phyloP scores from a whole-genome alignment of 371 early-diverging fungal genomes.

The Mucor ambiguus region DNA sequence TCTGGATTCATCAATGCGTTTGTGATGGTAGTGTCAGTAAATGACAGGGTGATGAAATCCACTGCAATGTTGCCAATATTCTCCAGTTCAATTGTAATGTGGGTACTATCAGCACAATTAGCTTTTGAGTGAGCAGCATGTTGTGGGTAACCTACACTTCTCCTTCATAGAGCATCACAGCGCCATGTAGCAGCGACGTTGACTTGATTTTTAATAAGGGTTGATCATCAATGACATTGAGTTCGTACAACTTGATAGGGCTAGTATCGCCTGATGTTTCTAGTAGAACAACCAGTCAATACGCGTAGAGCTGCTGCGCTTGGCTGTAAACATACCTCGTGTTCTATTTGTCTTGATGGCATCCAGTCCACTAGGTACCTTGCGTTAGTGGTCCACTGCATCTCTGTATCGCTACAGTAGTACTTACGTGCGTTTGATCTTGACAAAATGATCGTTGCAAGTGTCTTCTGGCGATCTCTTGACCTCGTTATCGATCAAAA shows the following conservation, averaged over 20 bases:
- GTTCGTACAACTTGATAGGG: slow-evolving; percentile 41
- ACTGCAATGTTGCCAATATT: slow-evolving; percentile 77
- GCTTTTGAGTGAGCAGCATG: neutral
- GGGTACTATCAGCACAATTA: slow-evolving; percentile 3
- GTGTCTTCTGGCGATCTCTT: slow-evolving; percentile 15
- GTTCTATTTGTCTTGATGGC: slow-evolving; percentile 31
- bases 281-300: neutral
- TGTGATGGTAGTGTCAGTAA: slow-evolving; percentile 66
- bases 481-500: slow-evolving; percentile 50
- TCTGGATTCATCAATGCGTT: slow-evolving; percentile 56
- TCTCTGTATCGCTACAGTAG: neutral
- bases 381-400: neutral
- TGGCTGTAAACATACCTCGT: slow-evolving; percentile 15
- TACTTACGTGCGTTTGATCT: slow-evolving; percentile 39
- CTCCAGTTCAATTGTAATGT: slow-evolving; percentile 66
- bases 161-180: slow-evolving; percentile 83
- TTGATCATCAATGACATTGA: slow-evolving; percentile 69
- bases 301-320: neutral
- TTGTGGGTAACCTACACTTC: slow-evolving; percentile 58
- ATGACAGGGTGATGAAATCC: slow-evolving; percentile 71
- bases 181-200: slow-evolving; percentile 62
- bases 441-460: slow-evolving; percentile 2
- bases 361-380: slow-evolving; percentile 28
- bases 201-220: slow-evolving; percentile 68
- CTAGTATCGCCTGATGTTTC: neutral